Evolutionary conservation across 805 yeast genomes (phyloP).

Genomic region (Saturnispora mendoncae): DNA sequence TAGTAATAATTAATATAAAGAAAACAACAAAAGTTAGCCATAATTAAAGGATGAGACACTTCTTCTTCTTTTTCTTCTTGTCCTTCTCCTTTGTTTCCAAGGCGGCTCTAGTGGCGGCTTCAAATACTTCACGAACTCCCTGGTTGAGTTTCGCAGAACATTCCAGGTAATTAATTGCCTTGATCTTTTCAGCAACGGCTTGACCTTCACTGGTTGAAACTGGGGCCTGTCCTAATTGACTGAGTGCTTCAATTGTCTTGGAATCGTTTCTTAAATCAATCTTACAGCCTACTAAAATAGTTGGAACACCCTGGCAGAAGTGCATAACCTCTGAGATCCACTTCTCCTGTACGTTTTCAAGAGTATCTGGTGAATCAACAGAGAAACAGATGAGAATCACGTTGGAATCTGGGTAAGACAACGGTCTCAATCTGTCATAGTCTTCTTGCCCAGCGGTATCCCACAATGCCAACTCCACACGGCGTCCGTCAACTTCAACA

Average conservation of each 20-base stretch:
- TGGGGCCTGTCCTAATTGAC: constrained; percentile 70
- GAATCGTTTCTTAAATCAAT: constrained; percentile 80
- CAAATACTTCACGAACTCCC: constrained; percentile 90
- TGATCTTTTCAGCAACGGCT: constrained; percentile 80
- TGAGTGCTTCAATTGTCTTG: constrained; percentile 62
- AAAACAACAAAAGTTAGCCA: no score
- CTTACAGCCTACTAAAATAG: constrained; percentile 87
- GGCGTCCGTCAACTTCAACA: constrained; percentile 84
- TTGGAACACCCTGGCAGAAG: constrained; percentile 91
- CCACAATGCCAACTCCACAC: constrained; percentile 91
- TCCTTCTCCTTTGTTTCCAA: constrained; percentile 53
- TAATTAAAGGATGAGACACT: constrained; percentile 59
- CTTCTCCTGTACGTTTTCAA: constrained; percentile 90
- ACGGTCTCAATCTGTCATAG: constrained; percentile 86
- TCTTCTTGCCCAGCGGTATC: constrained; percentile 99
- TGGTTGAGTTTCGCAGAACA: constrained; percentile 88
- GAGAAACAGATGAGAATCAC: constrained; percentile 89
- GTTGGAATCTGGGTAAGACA: constrained; percentile 86
- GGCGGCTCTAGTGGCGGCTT: constrained; percentile 87
- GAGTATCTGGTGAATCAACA: constrained; percentile 82
- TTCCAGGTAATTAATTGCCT: constrained; percentile 79
- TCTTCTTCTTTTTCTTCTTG: constrained; percentile 57
- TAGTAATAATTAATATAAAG: not conserved
- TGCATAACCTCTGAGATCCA: constrained; percentile 92
- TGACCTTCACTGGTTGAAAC: constrained; percentile 78